Conservation (phyloP, 2,329 filamentous ascomycete species). For the Gnomoniopsis smithogilvyi region DNA sequence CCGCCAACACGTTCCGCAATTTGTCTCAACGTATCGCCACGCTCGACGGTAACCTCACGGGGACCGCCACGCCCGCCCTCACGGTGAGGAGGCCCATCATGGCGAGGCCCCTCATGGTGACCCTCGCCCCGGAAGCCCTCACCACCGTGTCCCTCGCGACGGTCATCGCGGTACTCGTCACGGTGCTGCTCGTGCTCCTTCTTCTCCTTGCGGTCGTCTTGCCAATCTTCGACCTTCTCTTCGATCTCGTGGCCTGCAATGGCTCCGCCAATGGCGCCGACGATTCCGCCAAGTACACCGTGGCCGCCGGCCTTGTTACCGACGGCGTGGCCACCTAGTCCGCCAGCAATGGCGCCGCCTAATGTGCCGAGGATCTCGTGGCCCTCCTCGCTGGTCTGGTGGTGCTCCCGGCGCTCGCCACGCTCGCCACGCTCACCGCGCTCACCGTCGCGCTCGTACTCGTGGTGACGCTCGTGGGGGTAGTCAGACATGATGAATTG, state of each 20-base stretch:
- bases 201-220: conserved; percentile 36
- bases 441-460: background rate
- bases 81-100: conserved; percentile 14
- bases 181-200: conserved; percentile 29
- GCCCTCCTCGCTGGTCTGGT: conserved; percentile 27
- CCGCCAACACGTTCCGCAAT: conserved; percentile 31
- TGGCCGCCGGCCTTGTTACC: conserved; percentile 29
- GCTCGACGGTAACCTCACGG: conserved; percentile 33
- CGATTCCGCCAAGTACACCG: conserved; percentile 31
- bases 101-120: background rate
- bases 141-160: conserved; percentile 15
- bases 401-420: background rate
- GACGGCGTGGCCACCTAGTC: conserved; percentile 37
- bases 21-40: conserved; percentile 37
- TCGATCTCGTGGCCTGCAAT: conserved; percentile 40
- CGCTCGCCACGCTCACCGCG: conserved; percentile 3
- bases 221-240: conserved; percentile 37
- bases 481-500: background rate
- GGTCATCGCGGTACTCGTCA: conserved; percentile 10
- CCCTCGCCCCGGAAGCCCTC: conserved; percentile 12
- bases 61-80: too few relatives aligned
- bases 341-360: conserved; percentile 38
- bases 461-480: background rate
- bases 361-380: conserved; percentile 38
- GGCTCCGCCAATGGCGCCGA: conserved; percentile 39